Base-by-base conservation (phyloP, 2,329 filamentous ascomycete species). In the Septoria petroselini region DNA sequence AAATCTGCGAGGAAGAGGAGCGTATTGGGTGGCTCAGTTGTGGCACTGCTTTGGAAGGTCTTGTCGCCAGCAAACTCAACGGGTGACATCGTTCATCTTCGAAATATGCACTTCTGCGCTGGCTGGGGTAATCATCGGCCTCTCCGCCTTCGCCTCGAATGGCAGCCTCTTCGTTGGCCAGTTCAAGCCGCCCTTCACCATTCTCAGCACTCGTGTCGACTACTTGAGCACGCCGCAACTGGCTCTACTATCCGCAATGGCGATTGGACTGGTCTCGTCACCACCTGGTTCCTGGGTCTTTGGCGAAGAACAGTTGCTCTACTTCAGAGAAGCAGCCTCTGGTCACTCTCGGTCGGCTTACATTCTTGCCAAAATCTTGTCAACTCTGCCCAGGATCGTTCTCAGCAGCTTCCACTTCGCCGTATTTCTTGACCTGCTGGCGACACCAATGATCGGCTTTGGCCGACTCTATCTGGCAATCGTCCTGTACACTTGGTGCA, bases 201-300 rank as follows among this genome's bases (percentile, higher is more conserved):
- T 77, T 7, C 66, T 83, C 11, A 80, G 78, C 1, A 68, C 73
- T 0, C 73, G 78, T 0, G 71, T 74, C 8, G 76, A 81, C 60
- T 72, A 78, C 60, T 58, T 61, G 19, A 74, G 76, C 2, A 73
- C 76, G 1, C 76, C 78, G 0, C 73, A 81, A 59, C 67, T 82
- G 12, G 73, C 76, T 1, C 70, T 82, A 2, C 70, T 82, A 2
- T 71, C 72, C 1, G 73, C 70, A 46, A 77, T 82, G 52, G 75
- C 77, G 12, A 77, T 81, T 35, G 79, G 79, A 2, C 72, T 82
- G 2, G 76, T 78, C 1, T 73, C 76, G 0, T 73, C 71, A 4
- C 74, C 78, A 0, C 78, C 79, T 0, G 79, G 77, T 0, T 79
- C 82, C 53, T 75, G 74, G 57, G 71, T 77, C 12, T 82, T 82